Base-by-base conservation (phyloP, 495 filamentous ascomycete genomes). In the Podospora pseudocomata region DNA sequence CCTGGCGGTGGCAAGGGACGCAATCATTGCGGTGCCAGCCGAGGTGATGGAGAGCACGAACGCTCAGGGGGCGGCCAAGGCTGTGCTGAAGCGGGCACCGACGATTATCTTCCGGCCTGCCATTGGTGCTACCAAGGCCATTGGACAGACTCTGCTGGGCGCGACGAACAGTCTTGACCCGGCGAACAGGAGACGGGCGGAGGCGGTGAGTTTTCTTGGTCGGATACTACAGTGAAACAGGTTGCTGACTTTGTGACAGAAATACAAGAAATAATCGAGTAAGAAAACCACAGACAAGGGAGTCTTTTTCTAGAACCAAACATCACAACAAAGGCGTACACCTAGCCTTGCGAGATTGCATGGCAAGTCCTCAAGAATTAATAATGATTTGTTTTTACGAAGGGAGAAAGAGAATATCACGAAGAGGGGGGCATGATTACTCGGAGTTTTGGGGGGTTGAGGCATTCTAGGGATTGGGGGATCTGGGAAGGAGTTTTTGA, bases 81-180 rank as follows among this genome's bases (percentile, higher is more conserved):
- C 90, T 1, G 89, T 99, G 60, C 85, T 88, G 69, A 90, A 85
- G 78, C 86, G 89, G 68, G 93, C 93, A 30, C 96, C 96, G 53
- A 97, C 93, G 0, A 90, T 97, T 11, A 91, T 98, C 49, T 85
- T 99, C 57, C 82, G 94, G 66, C 96, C 96, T 28, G 91, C 91
- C 53, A 92, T 98, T 73, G 96, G 95, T 1, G 91, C 92, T 7
- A 92, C 89, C 63, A 94, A 94, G 75, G 96, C 93, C 1, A 90
- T 97, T 23, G 91, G 93, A 6, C 90, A 95, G 79, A 92, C 94
- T 20, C 79, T 98, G 70, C 81, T 97, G 78, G 96, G 96, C 23
- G 93, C 93, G n/a, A 94, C 92, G 4, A 99, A 98, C 78, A 88
- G 91, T 59, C 76, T 98, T 72, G 96, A 99, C 79, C 91, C 90